Base-by-base conservation (phyloP, 2,329 filamentous ascomycete species). In the Beauveria australis region DNA sequence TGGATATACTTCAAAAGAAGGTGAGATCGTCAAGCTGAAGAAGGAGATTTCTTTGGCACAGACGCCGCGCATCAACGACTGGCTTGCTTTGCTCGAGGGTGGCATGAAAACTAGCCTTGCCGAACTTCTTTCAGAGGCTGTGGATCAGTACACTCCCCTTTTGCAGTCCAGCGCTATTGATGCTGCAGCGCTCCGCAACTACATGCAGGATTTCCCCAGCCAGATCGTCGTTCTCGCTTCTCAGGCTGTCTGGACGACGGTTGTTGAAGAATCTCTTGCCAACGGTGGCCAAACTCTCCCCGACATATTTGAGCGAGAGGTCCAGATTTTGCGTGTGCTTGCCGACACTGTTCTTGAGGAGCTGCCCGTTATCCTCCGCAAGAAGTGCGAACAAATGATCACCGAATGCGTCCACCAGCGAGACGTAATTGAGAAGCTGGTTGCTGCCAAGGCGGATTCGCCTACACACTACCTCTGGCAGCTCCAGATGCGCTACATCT, bases 321-420 rank as follows among this genome's bases (percentile, higher is more conserved):
- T 96, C 33, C 86, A 89, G 68, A 84, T 97, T 30, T 85, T 99
- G 49, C 86, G 90, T 60, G 79, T 96, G 24, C 86, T 99, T 60
- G 94, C 94, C 22, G 83, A 89, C 44, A 93, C 91, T 3, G 94
- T 99, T 14, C 81, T 99, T 18, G 91, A 90, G 44, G 92, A 99
- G 69, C 83, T 99, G 24, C 89, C 92, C 66, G 79, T 91, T 7
- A 89, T 97, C 54, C 85, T 89, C 70, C 85, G 94, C 64, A 96
- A 96, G 81, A 97, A 96, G 78, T 99, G 93, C 74, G 94, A 99
- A 73, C 93, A 97, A 74, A 83, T 99, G 66, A 99, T 99, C 70
- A 99, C 95, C 0, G 95, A 99, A 73, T 97, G 94, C 71, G 94
- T 99, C 16, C 94, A 99, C 72, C 95, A 99, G 74, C 89, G 94